Base-by-base conservation (phyloP, 257 asterid genomes). In the Plantago ovata region DNA sequence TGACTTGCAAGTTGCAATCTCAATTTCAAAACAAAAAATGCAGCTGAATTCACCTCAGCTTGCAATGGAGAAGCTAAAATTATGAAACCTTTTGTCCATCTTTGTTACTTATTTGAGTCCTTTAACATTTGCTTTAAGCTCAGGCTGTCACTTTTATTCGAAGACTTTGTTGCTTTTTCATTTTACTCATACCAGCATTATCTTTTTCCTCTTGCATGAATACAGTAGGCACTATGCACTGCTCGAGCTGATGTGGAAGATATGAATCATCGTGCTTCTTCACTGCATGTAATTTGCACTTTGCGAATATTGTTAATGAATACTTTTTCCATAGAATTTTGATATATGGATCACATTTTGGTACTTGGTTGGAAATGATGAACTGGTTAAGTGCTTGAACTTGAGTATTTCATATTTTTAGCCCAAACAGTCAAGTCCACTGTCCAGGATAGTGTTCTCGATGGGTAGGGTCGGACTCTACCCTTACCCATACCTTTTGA, bases 181-280 rank as follows among this genome's bases (percentile, higher is more conserved):
- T 57, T 32, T 3, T 43, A 53, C 49, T 56, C 28, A 24, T 40
- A 8, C 57, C 19, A 51, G 32, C 56, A 16, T 49, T 54, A 45
- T 58, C 36, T 36, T 69, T 19, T n/a, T 53, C 61, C 43, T 51
- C 42, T 48, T 64, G 16, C 53, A 64, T 67, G 66, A 13, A 63
- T 65, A 44, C 58, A 61, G 58, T 78, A 89, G 98, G 97, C 97
- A 59, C 64, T 93, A 70, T 83, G 89, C 15, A 61, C 70, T 75
- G 86, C 95, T 72, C 95, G 92, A 22, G 46, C 69, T 47, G 81
- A 76, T 71, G 82, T 60, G 23, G 75, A 79, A 65, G 93, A 80
- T 55, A 46, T 54, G 60, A 87, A 44, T 68, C 81, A 93, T 76
- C 98, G 98, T 39, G 95, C 97, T 58, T 75, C 90, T 53, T 56